These are phyloP conservation scores for Cercospora berteroae DNA, from an alignment of 2,329 filamentous ascomycete genomes.

Conservation along the genomic window DNA sequence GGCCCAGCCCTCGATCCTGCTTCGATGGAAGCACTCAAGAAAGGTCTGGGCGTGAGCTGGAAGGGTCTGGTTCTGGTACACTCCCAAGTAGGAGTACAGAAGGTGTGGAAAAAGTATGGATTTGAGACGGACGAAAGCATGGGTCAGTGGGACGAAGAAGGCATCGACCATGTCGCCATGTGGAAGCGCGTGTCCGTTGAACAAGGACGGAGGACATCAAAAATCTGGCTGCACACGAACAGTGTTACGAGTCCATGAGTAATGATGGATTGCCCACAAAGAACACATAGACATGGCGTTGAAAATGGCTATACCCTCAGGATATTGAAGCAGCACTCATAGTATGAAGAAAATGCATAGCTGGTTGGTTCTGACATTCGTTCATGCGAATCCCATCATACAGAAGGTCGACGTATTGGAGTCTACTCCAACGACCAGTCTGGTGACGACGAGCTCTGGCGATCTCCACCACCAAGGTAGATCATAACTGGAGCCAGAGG, in stretches of 20 bases:
- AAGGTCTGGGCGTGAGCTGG: conserved; percentile 56
- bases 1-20: conserved; percentile 38
- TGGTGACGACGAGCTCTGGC: not conserved
- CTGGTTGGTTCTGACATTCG: not conserved
- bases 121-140: conserved; percentile 71
- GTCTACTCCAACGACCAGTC: not conserved
- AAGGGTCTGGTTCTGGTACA: conserved; percentile 75
- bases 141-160: conserved; percentile 79
- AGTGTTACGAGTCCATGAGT: conserved; percentile 12
- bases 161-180: conserved; percentile 84
- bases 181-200: conserved; percentile 54
- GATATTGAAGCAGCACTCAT: not conserved
- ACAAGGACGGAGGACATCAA: conserved; percentile 29
- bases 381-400: not conserved
- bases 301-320: not conserved
- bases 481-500: not conserved
- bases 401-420: not conserved
- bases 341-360: not conserved
- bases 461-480: not conserved
- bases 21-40: conserved; percentile 36
- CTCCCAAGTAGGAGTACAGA: conserved; percentile 66
- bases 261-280: not conserved
- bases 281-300: not conserved
- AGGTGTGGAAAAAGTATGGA: conserved; percentile 68
- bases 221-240: conserved; percentile 24